Evolutionary conservation across 2,329 filamentous ascomycete species (phyloP).

Genomic region (Aspergillus chevalieri): DNA sequence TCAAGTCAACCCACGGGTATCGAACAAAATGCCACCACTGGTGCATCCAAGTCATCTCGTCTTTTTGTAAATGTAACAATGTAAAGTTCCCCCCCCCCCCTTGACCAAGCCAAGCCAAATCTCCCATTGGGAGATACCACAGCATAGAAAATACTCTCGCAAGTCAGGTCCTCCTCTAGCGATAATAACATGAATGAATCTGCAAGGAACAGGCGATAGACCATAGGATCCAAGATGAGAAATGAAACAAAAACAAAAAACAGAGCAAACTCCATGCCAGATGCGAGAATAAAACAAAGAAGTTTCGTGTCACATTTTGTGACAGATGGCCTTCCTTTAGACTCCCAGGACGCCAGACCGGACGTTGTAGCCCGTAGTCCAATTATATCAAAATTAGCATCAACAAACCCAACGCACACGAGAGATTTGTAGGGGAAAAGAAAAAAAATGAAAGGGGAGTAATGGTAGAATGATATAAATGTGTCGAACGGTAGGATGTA

Average conservation of each 20-base stretch:
- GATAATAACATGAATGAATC: not conserved
- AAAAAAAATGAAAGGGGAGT: not conserved
- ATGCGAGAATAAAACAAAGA: conserved; percentile 16
- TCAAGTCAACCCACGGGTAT: conserved; percentile 24
- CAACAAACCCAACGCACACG: conserved; percentile 1
- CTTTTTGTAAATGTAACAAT: conserved; percentile 4
- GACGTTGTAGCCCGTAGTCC: conserved; percentile 8
- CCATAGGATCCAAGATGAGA: conserved; percentile 4
- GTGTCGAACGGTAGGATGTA: conserved; percentile 6
- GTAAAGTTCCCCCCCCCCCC: not conserved
- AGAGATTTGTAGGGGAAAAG: conserved; percentile 8
- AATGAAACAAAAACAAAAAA: conserved; percentile 11
- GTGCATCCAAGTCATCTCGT: conserved; percentile 10
- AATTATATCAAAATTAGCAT: conserved; percentile 1
- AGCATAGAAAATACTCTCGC: not conserved
- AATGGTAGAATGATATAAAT: not conserved
- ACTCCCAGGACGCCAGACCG: conserved; percentile 25
- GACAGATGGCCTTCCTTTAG: conserved; percentile 12
- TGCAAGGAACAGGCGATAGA: conserved; percentile 9
- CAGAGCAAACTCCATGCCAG: conserved; percentile 17
- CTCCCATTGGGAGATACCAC: not conserved
- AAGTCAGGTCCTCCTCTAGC: not conserved
- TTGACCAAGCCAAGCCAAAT: not conserved
- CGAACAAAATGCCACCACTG: conserved; percentile 16
- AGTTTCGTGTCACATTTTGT: conserved; percentile 8